These are phyloP conservation scores for Lactarius quietus DNA, from an alignment of 768 basidiomycete genomes.

Conservation along the genomic window DNA sequence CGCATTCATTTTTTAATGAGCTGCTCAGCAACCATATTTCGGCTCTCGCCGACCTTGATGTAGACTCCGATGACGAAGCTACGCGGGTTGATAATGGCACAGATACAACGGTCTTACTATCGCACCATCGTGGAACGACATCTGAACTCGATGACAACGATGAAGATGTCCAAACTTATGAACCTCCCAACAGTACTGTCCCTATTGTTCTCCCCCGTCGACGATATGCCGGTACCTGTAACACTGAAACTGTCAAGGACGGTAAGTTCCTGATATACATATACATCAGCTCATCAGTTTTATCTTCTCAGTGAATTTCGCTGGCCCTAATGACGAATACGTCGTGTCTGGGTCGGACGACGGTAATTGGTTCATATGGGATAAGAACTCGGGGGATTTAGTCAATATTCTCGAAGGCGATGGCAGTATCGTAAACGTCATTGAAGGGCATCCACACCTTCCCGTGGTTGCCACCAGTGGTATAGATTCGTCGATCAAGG, in stretches of 20 bases:
- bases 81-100: constrained; percentile 25
- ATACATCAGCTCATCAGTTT: background rate
- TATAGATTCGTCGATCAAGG: constrained; percentile 84
- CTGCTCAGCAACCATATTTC: background rate
- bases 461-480: constrained; percentile 85
- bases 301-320: constrained; percentile 63
- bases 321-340: constrained; percentile 74
- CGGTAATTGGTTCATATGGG: constrained; percentile 85
- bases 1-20: background rate
- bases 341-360: constrained; percentile 85
- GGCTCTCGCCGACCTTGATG: constrained; percentile 29
- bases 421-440: constrained; percentile 74
- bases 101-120: constrained; percentile 18
- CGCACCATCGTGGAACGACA: background rate
- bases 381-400: constrained; percentile 58
- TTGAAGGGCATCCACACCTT: constrained; percentile 76
- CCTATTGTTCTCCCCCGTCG: constrained; percentile 60
- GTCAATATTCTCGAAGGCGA: constrained; percentile 86
- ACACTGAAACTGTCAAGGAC: constrained; percentile 83
- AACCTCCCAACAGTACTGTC: constrained; percentile 34
- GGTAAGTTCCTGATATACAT: constrained; percentile 43
- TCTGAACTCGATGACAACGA: background rate
- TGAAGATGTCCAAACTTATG: background rate
- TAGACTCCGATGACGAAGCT: constrained; percentile 30
- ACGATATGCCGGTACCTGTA: constrained; percentile 67